Evolutionary conservation across 2,329 filamentous ascomycete species (phyloP).

Genomic region (Talaromyces sp.): DNA sequence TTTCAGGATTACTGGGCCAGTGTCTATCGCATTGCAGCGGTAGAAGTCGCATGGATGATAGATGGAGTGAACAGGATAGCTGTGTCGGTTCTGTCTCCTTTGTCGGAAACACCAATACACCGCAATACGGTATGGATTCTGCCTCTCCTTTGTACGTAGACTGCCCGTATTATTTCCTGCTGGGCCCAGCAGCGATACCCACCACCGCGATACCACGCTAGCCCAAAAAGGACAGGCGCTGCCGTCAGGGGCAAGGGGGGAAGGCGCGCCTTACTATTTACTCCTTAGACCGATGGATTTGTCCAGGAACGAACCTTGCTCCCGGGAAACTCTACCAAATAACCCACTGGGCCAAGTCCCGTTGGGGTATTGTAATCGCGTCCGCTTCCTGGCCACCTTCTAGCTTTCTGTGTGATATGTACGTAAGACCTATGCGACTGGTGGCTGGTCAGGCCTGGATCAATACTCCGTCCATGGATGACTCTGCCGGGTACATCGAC

Average conservation of each 20-base stretch:
- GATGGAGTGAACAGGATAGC: neutral
- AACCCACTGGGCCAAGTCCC: neutral
- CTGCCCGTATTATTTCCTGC: neutral
- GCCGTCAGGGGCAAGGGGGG: constrained; percentile 1
- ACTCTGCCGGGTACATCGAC: neutral
- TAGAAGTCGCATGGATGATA: neutral
- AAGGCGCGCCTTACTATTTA: constrained; percentile 2
- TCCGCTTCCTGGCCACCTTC: neutral
- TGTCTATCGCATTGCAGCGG: neutral
- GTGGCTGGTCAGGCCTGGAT: neutral
- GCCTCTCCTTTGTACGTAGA: neutral
- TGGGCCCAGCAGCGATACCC: neutral
- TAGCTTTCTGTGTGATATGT: constrained; percentile 3
- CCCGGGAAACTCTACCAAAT: constrained; percentile 1
- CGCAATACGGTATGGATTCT: neutral
- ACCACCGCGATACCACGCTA: neutral
- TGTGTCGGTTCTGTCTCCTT: neutral
- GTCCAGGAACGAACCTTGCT: constrained; percentile 3
- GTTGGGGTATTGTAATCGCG: neutral
- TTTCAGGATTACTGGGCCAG: neutral
- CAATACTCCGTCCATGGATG: neutral
- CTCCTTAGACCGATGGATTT: neutral
- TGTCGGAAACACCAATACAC: neutral
- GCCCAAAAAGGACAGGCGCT: neutral
- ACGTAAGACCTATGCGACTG: neutral